Evolutionary conservation across 2,329 filamentous ascomycete genomes (phyloP), one percentile per base, ranked within the genome.

Genomic region (Cladosporium sp.): DNA sequence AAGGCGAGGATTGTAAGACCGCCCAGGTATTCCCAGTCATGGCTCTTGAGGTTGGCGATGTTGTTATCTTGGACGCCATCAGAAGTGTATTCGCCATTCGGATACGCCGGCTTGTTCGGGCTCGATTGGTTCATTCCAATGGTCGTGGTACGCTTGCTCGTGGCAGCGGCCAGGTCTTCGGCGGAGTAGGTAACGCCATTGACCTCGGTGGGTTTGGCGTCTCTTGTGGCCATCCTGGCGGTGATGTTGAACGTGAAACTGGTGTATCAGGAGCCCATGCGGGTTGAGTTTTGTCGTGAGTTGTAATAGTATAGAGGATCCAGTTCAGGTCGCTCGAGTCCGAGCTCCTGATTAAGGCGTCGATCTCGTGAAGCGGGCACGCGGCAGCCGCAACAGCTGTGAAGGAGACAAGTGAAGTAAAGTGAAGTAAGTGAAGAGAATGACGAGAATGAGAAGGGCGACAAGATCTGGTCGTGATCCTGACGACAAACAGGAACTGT

Each of bases 31-130:
- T 88, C 82, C 74, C 93, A 96, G 73, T 97, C 93, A 19, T 84
- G 85, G 52, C 80, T 73, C 30, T 91, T 89, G 18, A 99, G 83
- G 47, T 88, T 80, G 73, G 96, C 90, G 64, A 97, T 84, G 76
- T 97, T 90, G 73, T 96, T 85, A 74, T 99, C 88, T 58, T 82
- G 79, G 49, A 97, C 87, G 43, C 87, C 88, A 44, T 89, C 83
- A 2, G 87, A 90, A 51, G 83, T 80, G 73, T 89, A 91, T 63
- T 85, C 82, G 56, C 58, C 56, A 49, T 56, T 45, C 55, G 61
- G 56, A 50, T 70, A 53, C 12, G 61, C 57, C 8, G 62, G 65
- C 55, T 70, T 68, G 59, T 66, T 67, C 49, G 59, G 58, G 43
- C 55, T 58, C 19, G 61, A 52, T 39, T 64, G 59, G 27, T 27